A percentile compares a stretch with the other conserved stretches of the same genome.
phyloP scores from a whole-genome alignment of 2,329 filamentous ascomycete genomes.

The Myrmaecium sp. region DNA sequence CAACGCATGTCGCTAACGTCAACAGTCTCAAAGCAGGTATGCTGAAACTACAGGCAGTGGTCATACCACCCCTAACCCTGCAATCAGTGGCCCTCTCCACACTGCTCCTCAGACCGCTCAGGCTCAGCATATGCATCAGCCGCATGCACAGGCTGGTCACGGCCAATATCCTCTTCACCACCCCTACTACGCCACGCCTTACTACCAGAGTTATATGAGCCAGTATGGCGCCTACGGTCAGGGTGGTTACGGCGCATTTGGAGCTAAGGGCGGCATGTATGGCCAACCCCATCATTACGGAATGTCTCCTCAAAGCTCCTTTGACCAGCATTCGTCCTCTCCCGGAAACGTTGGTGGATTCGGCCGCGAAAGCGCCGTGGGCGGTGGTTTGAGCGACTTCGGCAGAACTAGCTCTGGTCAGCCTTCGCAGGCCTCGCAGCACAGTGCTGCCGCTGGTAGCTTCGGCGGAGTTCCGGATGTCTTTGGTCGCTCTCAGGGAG shows the following conservation, averaged over 20 bases:
- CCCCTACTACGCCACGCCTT: conserved; percentile 43
- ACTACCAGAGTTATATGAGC: conserved; percentile 45
- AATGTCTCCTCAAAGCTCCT: conserved; percentile 37
- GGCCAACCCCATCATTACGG: conserved; percentile 45
- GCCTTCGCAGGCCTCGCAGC: conserved; percentile 36
- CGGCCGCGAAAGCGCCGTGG: conserved; percentile 27
- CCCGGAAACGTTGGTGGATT: conserved; percentile 42
- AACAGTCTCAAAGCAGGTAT: conserved; percentile 47
- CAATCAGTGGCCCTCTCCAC: conserved; percentile 39
- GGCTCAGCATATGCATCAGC: conserved; percentile 32
- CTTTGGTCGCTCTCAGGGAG: conserved; percentile 40
- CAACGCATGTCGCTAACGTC: conserved; percentile 7
- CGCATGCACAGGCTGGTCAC: conserved; percentile 29
- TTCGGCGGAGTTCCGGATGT: conserved; percentile 40
- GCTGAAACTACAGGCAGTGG: conserved; percentile 72
- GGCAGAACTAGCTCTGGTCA: conserved; percentile 41
- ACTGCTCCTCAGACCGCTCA: conserved; percentile 25
- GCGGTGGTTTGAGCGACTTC: conserved; percentile 40
- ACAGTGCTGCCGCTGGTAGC: conserved; percentile 30
- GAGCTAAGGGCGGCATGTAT: conserved; percentile 44
- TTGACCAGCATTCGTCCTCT: conserved; percentile 46
- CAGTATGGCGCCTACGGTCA: conserved; percentile 40
- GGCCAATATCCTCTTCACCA: conserved; percentile 33
- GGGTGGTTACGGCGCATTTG: conserved; percentile 31
- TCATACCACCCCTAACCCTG: conserved; percentile 77